Conservation (phyloP, 768 basidiomycete species). For the Agrocybe chaxingu region DNA sequence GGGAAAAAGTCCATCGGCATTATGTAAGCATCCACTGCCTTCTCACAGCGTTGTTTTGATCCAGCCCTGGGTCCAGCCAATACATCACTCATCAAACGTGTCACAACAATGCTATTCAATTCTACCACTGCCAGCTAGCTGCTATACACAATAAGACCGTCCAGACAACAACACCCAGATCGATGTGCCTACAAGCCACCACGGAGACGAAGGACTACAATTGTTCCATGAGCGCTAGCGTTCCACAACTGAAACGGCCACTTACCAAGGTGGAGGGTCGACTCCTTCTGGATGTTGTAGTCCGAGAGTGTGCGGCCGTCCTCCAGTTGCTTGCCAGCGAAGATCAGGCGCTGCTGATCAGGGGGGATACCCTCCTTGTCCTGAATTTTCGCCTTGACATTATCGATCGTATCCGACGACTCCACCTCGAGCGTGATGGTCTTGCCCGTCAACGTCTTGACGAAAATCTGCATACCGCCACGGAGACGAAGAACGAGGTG, state of each 20-base stretch:
- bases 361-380: slow-evolving; percentile 62
- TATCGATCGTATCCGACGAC: slow-evolving; percentile 72
- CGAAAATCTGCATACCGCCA: slow-evolving; percentile 38
- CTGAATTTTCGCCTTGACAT: slow-evolving; percentile 72
- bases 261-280: slow-evolving; percentile 52
- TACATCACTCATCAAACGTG: slow-evolving; percentile 11
- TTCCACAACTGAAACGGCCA: slow-evolving; percentile 5
- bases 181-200: slow-evolving; percentile 27
- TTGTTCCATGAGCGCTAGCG: slow-evolving; percentile 9
- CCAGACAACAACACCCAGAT: slow-evolving; percentile 1
- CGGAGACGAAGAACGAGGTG: slow-evolving; percentile 33
- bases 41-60: neutral
- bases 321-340: slow-evolving; percentile 86
- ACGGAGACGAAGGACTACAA: slow-evolving; percentile 38
- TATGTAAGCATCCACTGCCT: slow-evolving; percentile 19
- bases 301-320: slow-evolving; percentile 79
- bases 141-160: neutral
- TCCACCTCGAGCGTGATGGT: slow-evolving; percentile 75
- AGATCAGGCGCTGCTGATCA: slow-evolving; percentile 59
- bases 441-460: slow-evolving; percentile 49
- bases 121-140: neutral
- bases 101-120: slow-evolving; percentile 5
- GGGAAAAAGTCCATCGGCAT: slow-evolving; percentile 20
- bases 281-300: slow-evolving; percentile 68
- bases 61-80: too few species aligned